Evolutionary conservation across 2,329 filamentous ascomycete species (phyloP).

Genomic region (Torrubiellomyces zombiae): DNA sequence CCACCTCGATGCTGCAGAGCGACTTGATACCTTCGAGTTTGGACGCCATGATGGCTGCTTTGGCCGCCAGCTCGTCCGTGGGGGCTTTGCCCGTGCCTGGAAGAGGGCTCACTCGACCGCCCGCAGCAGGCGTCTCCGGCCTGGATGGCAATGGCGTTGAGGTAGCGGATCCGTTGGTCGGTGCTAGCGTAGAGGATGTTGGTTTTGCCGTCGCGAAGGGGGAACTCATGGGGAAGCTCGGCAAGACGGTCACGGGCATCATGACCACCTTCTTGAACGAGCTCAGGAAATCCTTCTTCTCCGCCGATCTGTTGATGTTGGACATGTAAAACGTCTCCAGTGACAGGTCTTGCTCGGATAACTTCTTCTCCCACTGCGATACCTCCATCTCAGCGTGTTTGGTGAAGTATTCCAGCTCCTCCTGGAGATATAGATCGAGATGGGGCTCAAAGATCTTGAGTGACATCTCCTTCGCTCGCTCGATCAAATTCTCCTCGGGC

Average conservation of each 20-base stretch:
- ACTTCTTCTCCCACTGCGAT: conserved; percentile 73
- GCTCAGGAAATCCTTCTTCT: conserved; percentile 89
- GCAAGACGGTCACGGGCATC: conserved; percentile 90
- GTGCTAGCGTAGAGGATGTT: conserved; percentile 7
- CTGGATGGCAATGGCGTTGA: conserved; percentile 25
- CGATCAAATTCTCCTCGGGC: conserved; percentile 41
- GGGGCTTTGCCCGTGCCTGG: conserved; percentile 46
- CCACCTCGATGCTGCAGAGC: conserved; percentile 91
- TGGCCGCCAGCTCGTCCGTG: conserved; percentile 82
- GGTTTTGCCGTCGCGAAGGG: conserved; percentile 34
- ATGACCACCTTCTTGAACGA: conserved; percentile 98
- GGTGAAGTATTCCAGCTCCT: conserved; percentile 78
- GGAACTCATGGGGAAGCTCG: conserved; percentile 45
- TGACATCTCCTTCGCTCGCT: conserved; percentile 51
- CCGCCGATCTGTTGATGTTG: conserved; percentile 82
- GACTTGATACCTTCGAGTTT: conserved; percentile 87
- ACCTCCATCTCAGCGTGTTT: conserved; percentile 63
- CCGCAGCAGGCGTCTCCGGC: conserved; percentile 30
- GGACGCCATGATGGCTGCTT: conserved; percentile 94
- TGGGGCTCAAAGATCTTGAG: conserved; percentile 74
- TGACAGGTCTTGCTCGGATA: conserved; percentile 78
- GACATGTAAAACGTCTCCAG: conserved; percentile 93
- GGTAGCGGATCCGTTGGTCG: conserved; percentile 11
- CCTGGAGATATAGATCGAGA: conserved; percentile 80
- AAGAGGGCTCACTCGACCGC: conserved; percentile 20